Evolutionary conservation across 106 monocot genomes (phyloP), one percentile per base, ranked within the genome.

Genomic region (Platanthera guangdongensis): DNA sequence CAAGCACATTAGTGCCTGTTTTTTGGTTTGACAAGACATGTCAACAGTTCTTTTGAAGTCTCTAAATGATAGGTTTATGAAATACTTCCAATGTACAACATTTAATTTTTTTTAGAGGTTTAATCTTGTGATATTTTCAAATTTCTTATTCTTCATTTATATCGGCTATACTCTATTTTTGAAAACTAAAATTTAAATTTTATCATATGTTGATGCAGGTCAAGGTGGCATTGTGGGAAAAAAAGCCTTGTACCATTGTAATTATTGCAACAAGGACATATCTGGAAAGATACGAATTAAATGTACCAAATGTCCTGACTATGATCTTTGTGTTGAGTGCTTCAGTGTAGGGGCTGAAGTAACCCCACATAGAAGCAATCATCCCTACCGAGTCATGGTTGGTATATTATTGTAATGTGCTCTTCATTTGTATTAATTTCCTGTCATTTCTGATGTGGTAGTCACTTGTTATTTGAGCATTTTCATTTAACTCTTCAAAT

Each of bases 281-380:
- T 94, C 97, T 13, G 97, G 97, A 74, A 97, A 97, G 80, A 94
- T 97, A 19, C 82, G 97, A 55, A 94, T 94, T 63, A 97, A 97
- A 74, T 97, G 97, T 86, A 82, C 92, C 32, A 93, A 93, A 80
- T 94, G 97, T 57, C 89, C 97, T 18, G 97, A 97, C 74, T 97
- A 91, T 85, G 97, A 97, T 85, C 86, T 97, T n/a, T 97, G 97
- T 78, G 83, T 97, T 39, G 97, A 97, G 74, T 97, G 97, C 79
- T 97, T 97, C 72, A 91, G 91, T 71, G 97, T 94, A 22, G 97
- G 97, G 63, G 97, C 91, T 76, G 97, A 97, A 86, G 85, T 97
- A 45, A 89, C 87, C 76, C 97, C 97, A 3, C 97, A 97, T 80
- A 93, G 91, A 79, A 94, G 91, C 89, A 93, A 91, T 77, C 97